Base-by-base conservation (phyloP, 306 rosid species). In the Parietaria judaica region DNA sequence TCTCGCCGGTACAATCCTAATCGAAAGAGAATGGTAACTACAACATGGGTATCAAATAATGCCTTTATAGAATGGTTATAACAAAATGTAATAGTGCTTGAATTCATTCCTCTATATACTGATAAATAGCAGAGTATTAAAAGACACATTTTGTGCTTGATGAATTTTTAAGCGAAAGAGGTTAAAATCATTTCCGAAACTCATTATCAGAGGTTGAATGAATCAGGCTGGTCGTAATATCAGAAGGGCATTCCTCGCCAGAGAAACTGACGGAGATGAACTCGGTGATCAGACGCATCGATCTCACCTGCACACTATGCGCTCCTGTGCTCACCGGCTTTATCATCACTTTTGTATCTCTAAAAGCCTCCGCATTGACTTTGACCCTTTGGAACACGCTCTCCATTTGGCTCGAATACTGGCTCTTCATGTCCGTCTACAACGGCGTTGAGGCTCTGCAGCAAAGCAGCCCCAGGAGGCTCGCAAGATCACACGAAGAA, bases 1-100 rank as follows among this genome's bases (percentile, higher is more conserved):
- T 60, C 94, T 88, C 46, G 95, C 94, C 1, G 96, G 98, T 12
- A 83, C 90, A 72, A 82, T 92, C 81, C 79, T 92, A 68, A 67
- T 92, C 36, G 96, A 92, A 84, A 92, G 96, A 79, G 96, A 92
- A 76, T 92, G 95, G 96, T 92, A 91, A 83, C 39, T 6, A 2
- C 5, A 6, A 50, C 16, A n/a, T 14, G 31, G 8, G 8, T 50
- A 50, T 13, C 6, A 12, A 17, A 13, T 17, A 50, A 13, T 12
- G n/a, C n/a, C 3, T 16, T n/a, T n/a, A n/a, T n/a, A n/a, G n/a
- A n/a, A n/a, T n/a, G n/a, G n/a, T n/a, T n/a, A n/a, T n/a, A n/a
- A n/a, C n/a, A n/a, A n/a, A n/a, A n/a, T n/a, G n/a, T n/a, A n/a
- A n/a, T n/a, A n/a, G n/a, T n/a, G n/a, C n/a, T n/a, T n/a, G n/a